These are phyloP conservation scores for Pythium phragmitis DNA, from an alignment of 352 stramenopile genomes.

Conservation along the genomic window DNA sequence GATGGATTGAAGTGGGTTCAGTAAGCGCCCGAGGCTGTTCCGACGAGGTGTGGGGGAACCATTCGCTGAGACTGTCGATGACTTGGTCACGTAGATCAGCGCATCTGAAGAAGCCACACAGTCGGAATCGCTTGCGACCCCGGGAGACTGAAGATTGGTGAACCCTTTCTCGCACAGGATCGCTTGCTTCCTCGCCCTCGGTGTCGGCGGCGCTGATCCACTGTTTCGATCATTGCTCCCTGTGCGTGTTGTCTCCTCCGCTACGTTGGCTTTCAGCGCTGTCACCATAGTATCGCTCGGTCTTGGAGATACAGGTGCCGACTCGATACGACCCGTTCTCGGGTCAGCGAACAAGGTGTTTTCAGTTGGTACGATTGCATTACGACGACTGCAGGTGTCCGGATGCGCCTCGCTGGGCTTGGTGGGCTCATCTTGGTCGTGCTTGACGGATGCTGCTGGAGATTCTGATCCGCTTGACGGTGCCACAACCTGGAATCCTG, in stretches of 20 bases:
- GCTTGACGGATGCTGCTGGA: background rate
- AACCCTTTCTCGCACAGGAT: background rate
- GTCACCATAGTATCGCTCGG: conserved; percentile 6
- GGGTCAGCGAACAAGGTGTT: conserved; percentile 20
- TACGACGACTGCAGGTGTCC: background rate
- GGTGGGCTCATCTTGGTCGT: background rate
- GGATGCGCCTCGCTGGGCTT: background rate
- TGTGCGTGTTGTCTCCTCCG: background rate
- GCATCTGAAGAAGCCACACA: background rate
- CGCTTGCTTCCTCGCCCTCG: background rate
- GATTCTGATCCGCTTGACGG: background rate
- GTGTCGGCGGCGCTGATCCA: background rate
- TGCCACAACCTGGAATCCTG: background rate
- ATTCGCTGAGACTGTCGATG: background rate
- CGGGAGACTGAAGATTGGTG: background rate
- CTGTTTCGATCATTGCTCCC: too few relatives aligned
- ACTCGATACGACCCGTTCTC: conserved; percentile 3
- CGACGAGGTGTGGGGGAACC: background rate
- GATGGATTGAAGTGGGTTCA: conserved; percentile 1
- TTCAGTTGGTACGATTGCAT: conserved; percentile 11
- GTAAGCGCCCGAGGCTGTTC: conserved; percentile 14
- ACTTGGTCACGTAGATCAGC: background rate
- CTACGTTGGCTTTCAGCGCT: background rate
- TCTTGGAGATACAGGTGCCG: background rate
- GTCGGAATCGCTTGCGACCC: background rate